Conservation (phyloP, 1,139 yeast genomes). For the Zygoascus hellenicus region DNA sequence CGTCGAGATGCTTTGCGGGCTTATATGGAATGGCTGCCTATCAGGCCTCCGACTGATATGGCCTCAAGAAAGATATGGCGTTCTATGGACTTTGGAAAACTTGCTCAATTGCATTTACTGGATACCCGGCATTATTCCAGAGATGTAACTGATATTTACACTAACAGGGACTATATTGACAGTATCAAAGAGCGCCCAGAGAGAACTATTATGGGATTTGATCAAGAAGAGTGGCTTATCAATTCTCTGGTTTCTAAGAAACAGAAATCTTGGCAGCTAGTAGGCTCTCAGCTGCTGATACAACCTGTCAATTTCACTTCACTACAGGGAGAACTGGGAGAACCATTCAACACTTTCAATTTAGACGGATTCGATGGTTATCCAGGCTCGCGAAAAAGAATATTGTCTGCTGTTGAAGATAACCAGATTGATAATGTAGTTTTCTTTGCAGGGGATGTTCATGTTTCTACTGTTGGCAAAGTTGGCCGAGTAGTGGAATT, state of each 20-base stretch:
- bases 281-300: constrained; percentile 10
- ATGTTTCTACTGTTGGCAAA: constrained; percentile 10
- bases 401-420: constrained; percentile 1
- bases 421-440: constrained; percentile 7
- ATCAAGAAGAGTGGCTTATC: constrained; percentile 10
- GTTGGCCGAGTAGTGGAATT: constrained; percentile 8
- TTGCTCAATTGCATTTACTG: constrained; percentile 1
- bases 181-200: constrained; percentile 6
- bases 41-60: constrained; percentile 3
- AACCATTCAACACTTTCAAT: constrained; percentile 11
- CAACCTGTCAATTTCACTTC: constrained; percentile 8
- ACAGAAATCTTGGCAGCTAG: constrained; percentile 4
- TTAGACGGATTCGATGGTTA: constrained; percentile 12
- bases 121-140: constrained; percentile 10
- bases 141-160: constrained; percentile 11
- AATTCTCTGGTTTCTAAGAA: not conserved
- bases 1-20: constrained; percentile 8
- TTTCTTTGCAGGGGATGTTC: constrained; percentile 10
- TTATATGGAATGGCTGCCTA: constrained; percentile 12
- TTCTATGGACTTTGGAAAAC: constrained; percentile 1
- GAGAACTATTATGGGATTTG: constrained; percentile 12
- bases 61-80: constrained; percentile 9
- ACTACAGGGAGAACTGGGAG: constrained; percentile 5
- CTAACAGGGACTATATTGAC: constrained; percentile 10
- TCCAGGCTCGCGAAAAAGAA: constrained; percentile 5